Evolutionary conservation across 371 early-diverging fungal species (phyloP), one percentile per base, ranked within the genome.

Genomic region (Mortierella sp.): DNA sequence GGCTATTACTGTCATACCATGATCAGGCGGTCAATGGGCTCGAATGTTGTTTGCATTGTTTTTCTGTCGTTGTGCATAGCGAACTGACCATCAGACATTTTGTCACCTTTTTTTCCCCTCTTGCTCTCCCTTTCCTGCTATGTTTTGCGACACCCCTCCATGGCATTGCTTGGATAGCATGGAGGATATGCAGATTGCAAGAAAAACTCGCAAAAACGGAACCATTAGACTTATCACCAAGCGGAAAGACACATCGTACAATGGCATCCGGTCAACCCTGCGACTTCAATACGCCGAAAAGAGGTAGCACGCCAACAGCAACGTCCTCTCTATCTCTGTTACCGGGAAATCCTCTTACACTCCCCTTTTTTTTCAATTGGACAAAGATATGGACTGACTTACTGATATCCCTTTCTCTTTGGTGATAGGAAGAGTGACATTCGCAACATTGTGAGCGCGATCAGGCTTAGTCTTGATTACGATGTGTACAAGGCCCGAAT

Each of bases 181-280:
- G 85, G 77, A 79, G 50, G 85, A 80, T 3, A 80, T 85, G 2
- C 85, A 85, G 38, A 77, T 74, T 70, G 85, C 75, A 7, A 76
- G 77, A 16, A 70, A 34, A 26, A 54, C 63, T 21, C 79, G 85
- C 68, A 77, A 71, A 70, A 79, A 76, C 5, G 82, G 85, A 0
- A 79, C 80, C n/a, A 74, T 79, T 42, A 74, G 77, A 14, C 70
- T 81, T 13, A 54, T 85, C 72, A 77, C 73, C 31, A 70, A 71
- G 58, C 71, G 79, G 42, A 79, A 76, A 45, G 85, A 85, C 42
- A 85, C 79, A 42, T 85, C 85, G 19, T 85, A 85, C 72, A 85
- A 85, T 72, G 52, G 63, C 48, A 31, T 85, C n/a, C 72, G 85
- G 26, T 76, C 79, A 4, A 81, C 77, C 9, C 70, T 85, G 44